These are phyloP conservation scores for Imleria badia DNA, from an alignment of 768 basidiomycete genomes.

Conservation along the genomic window DNA sequence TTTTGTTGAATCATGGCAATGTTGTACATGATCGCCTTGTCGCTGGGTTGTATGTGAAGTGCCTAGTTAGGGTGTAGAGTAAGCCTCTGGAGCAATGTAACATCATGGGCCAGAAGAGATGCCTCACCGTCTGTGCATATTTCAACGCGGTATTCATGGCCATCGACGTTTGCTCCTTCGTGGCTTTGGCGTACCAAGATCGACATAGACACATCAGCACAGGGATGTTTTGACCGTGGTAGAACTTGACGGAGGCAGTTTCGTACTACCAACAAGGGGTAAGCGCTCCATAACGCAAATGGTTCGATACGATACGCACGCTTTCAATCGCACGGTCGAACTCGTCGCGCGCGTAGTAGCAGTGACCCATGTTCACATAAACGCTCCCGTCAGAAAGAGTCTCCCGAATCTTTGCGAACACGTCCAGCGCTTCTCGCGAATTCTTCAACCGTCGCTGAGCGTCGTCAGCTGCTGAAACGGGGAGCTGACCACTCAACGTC, in stretches of 20 bases:
- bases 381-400: conserved; percentile 80
- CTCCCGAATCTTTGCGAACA: conserved; percentile 91
- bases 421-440: conserved; percentile 82
- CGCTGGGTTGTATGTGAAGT: conserved; percentile 76
- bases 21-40: conserved; percentile 92
- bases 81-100: neutral
- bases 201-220: conserved; percentile 85
- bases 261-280: conserved; percentile 64
- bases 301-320: conserved; percentile 45
- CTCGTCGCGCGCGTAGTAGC: conserved; percentile 89
- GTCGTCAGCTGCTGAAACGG: conserved; percentile 58
- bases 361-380: conserved; percentile 96
- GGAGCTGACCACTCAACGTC: conserved; percentile 52
- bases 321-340: conserved; percentile 96
- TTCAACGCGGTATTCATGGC: conserved; percentile 84
- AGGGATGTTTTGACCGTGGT: conserved; percentile 68
- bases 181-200: conserved; percentile 93
- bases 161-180: conserved; percentile 78
- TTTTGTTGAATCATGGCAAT: conserved; percentile 99
- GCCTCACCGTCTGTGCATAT: conserved; percentile 73
- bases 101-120: neutral
- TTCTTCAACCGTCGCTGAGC: conserved; percentile 63
- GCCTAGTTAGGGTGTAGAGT: conserved; percentile 51
- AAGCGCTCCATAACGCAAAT: neutral
- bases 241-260: conserved; percentile 81